Base-by-base conservation (phyloP, 495 filamentous ascomycete species). In the Podospora pseudoanserina region DNA sequence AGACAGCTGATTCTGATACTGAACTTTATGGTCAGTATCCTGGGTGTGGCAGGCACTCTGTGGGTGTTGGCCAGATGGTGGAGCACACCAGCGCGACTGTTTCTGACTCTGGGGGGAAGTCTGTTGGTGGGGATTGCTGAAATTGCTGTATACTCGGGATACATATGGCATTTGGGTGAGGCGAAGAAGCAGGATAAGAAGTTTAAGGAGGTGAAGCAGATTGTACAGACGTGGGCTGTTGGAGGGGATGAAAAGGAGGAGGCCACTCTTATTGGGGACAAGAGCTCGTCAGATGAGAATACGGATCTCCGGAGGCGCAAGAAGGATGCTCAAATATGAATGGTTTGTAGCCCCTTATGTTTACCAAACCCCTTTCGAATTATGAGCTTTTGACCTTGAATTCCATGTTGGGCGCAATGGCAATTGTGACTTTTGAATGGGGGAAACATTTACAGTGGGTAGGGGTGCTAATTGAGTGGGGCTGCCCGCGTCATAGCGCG, bases 61-160 rank as follows among this genome's bases (percentile, higher is more conserved):
- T 94, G 91, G 91, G 83, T 92, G 19, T 86, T 85, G 28, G 89
- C 88, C 1, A 80, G 85, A 32, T 86, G 84, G 77, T 93, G 90
- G 91, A 88, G 84, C 67, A 87, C 88, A 4, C 89, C 91, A 0
- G 81, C 85, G 44, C 77, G 91, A 63, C 76, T 94, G 56, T 91
- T 88, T 18, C 77, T 92, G 20, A 90, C 89, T 49, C 84, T 94
- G 80, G 84, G 83, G 9, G 88, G 89, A 3, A 89, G 88, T 65
- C 75, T 86, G 3, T 68, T 91, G 20, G 92, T 97, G 26, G 93
- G 89, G 3, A 81, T 96, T 59, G 94, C 93, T 4, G 95, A 99
- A 77, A 89, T 95, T 11, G 88, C 89, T 26, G 87, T 98, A 53
- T 97, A 98, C 78, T 87, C 86, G 13, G 92, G 92, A 6, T 99